phyloP scores from a whole-genome alignment of 192 early-diverging fungal species.

The Lobosporangium transversale region DNA sequence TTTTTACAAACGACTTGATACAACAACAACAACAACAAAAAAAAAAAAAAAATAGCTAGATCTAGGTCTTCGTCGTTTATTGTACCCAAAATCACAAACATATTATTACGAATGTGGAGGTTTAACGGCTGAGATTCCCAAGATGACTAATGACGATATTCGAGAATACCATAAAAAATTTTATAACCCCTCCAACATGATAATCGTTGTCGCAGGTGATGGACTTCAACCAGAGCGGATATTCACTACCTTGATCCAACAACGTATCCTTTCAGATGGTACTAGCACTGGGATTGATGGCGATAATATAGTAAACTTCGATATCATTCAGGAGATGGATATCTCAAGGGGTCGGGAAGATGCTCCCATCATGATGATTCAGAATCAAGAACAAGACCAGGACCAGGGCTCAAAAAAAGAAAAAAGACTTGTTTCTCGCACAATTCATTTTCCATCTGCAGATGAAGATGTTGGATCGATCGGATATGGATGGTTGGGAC shows the following conservation, averaged over 20 bases:
- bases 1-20: too few species aligned
- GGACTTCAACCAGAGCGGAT: constrained; percentile 55
- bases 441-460: constrained; percentile 68
- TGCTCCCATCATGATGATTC: constrained; percentile 54
- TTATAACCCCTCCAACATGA: constrained; percentile 78
- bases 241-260: constrained; percentile 61
- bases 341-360: constrained; percentile 46
- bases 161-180: constrained; percentile 77
- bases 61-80: constrained; percentile 56
- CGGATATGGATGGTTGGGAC: constrained; percentile 79
- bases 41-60: too few species aligned
- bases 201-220: constrained; percentile 72
- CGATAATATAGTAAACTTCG: neutral
- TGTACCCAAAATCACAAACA: constrained; percentile 61
- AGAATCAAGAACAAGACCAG: neutral
- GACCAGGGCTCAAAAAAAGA: constrained; percentile 3
- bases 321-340: constrained; percentile 47
- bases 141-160: constrained; percentile 79
- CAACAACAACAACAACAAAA: too few species aligned
- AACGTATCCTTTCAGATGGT: constrained; percentile 19
- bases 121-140: constrained; percentile 72
- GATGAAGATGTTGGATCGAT: constrained; percentile 74
- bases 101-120: constrained; percentile 85
- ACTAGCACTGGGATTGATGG: neutral
- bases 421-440: constrained; percentile 56